Evolutionary conservation across 371 early-diverging fungal species (phyloP), one percentile per base, ranked within the genome.

Genomic region (Zychaea mexicana): DNA sequence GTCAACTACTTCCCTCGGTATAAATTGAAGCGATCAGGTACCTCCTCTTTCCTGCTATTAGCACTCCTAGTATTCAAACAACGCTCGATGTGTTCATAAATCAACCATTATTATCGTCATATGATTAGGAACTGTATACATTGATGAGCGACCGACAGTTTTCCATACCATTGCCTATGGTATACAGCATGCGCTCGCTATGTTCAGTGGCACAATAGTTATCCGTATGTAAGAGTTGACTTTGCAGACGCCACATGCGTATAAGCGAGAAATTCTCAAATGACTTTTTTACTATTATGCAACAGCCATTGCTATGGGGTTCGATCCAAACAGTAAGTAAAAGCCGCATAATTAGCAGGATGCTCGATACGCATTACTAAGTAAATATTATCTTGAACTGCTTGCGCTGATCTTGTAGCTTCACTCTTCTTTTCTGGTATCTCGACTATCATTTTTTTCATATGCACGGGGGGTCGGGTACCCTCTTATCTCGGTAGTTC

Each of bases 401-500:
- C n/a, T n/a, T n/a, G n/a, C n/a, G n/a, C n/a, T n/a, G n/a, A n/a
- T n/a, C n/a, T 28, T 74, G 64, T 60, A 78, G 83, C 85, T 42
- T 72, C 86, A 13, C 57, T 87, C 12, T 80, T 87, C 66, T 85
- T 87, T 56, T 78, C 82, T 17, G 86, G 88, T 36, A 67, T 87
- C 31, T 85, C 86, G 15, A 87, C 85, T 17, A 67, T 87, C 30
- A 74, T 87, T 22, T 87, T 87, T 45, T 86, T 73, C 57, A 64
- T 83, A 27, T 39, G 73, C 30, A 85, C 85, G 3, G 84, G 83
- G 21, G 86, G 86, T 21, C 76, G 77, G 61, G 83, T 87, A 7
- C 88, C 88, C 4, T 78, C 83, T 1, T 87, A 83, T 57, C 79
- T 87, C 38, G 88, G 88, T 6, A 84, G 83, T 22, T 82, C 83